Conservation (phyloP, 2,329 filamentous ascomycete genomes). For the Fusarium piperis region DNA sequence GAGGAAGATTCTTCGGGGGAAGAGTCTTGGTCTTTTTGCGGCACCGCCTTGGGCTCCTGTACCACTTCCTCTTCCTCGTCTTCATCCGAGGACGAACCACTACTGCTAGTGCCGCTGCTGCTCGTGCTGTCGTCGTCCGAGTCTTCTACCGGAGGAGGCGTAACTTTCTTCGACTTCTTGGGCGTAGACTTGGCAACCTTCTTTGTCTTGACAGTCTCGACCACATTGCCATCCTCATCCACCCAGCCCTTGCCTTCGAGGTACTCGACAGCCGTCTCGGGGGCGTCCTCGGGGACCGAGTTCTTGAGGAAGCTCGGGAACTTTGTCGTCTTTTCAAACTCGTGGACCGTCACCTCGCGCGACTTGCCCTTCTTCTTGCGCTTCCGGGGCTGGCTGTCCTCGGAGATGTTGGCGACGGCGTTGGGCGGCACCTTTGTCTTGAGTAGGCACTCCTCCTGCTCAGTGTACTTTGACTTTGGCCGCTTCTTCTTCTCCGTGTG, state of each 20-base stretch:
- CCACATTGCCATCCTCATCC: conserved; percentile 78
- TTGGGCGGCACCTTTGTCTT: conserved; percentile 75
- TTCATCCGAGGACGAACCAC: conserved; percentile 50
- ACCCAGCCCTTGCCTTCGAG: conserved; percentile 91
- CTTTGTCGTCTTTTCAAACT: conserved; percentile 87
- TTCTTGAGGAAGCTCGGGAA: conserved; percentile 83
- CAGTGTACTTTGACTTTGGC: conserved; percentile 81
- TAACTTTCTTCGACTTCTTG: conserved; percentile 37
- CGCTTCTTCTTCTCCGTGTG: conserved; percentile 67
- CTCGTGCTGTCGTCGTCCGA: conserved; percentile 45
- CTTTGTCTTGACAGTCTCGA: conserved; percentile 66
- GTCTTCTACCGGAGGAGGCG: conserved; percentile 32
- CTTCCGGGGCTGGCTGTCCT: conserved; percentile 59
- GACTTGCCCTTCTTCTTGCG: conserved; percentile 64
- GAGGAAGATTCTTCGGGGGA: conserved; percentile 25
- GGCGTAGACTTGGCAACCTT: conserved; percentile 26
- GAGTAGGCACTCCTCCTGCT: conserved; percentile 83
- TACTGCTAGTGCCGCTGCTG: conserved; percentile 47
- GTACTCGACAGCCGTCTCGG: conserved; percentile 65
- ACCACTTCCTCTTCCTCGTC: conserved; percentile 38
- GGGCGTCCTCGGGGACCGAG: conserved; percentile 35
- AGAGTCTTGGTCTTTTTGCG: conserved; percentile 27
- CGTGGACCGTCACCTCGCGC: conserved; percentile 78
- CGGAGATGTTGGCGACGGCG: conserved; percentile 53
- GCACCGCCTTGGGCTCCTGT: not conserved